Evolutionary conservation across 1,284 basidiomycete species (phyloP).

Genomic region (Naganishia sp.): DNA sequence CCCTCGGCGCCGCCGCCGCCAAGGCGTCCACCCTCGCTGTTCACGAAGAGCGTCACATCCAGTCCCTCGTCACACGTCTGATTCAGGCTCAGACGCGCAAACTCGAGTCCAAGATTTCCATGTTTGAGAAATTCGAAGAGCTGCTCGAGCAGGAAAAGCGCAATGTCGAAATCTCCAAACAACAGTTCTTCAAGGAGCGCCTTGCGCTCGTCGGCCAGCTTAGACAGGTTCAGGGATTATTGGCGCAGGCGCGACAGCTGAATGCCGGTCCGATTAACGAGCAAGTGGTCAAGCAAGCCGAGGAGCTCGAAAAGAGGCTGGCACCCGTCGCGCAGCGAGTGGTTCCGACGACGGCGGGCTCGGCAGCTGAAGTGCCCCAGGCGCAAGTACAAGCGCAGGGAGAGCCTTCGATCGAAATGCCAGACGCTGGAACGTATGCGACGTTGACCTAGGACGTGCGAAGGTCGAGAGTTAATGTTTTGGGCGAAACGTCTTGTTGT

Average conservation of each 20-base stretch:
- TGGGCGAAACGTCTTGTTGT: neutral
- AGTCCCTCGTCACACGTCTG: constrained; percentile 75
- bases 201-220: constrained; percentile 45
- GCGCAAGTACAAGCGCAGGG: neutral
- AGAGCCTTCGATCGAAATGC: constrained; percentile 2
- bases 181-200: constrained; percentile 51
- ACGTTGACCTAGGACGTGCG: constrained; percentile 6
- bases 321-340: neutral
- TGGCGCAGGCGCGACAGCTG: constrained; percentile 41
- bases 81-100: constrained; percentile 91
- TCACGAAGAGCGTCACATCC: constrained; percentile 82
- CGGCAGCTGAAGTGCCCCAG: constrained; percentile 6
- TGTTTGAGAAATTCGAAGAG: constrained; percentile 88
- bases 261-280: constrained; percentile 16
- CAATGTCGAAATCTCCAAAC: constrained; percentile 50
- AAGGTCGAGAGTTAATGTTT: neutral
- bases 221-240: constrained; percentile 45
- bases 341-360: constrained; percentile 8
- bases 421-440: constrained; percentile 20
- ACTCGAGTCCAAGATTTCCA: constrained; percentile 86
- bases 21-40: constrained; percentile 79
- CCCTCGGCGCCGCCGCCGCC: constrained; percentile 84
- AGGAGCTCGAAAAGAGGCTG: constrained; percentile 17
- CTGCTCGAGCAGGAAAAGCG: constrained; percentile 76
- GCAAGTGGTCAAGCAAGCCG: constrained; percentile 24